Evolutionary conservation across 768 basidiomycete genomes (phyloP).

Genomic region (Leccinum uliginosum): DNA sequence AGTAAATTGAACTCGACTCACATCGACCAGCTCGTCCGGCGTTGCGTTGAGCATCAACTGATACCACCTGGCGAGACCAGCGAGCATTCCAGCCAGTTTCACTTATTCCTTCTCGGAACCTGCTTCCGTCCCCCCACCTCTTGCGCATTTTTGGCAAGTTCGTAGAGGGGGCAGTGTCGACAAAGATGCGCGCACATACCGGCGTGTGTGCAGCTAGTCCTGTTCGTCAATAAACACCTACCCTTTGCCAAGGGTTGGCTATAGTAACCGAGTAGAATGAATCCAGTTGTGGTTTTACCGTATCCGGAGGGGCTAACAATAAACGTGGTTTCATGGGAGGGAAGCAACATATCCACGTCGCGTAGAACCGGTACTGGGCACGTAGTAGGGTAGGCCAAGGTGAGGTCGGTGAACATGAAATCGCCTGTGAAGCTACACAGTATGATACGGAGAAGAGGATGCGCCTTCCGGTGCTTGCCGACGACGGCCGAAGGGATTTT

Average conservation of each 20-base stretch:
- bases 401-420: constrained; percentile 53
- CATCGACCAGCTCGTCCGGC: no score
- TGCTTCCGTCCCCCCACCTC: no score
- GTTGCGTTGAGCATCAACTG: no score
- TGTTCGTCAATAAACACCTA: constrained; percentile 77
- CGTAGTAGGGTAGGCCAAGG: constrained; percentile 73
- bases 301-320: constrained; percentile 77
- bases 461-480: constrained; percentile 12
- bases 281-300: constrained; percentile 70
- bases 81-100: no score
- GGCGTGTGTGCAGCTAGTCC: no score
- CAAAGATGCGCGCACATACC: no score
- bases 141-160: no score
- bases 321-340: constrained; percentile 70
- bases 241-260: constrained; percentile 46
- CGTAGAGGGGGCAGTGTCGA: no score
- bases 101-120: no score
- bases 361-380: constrained; percentile 58
- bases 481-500: constrained; percentile 28
- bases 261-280: constrained; percentile 72
- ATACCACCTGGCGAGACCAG: no score
- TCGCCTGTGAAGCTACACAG: constrained; percentile 69
- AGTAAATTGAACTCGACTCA: no score
- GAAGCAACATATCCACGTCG: constrained; percentile 62
- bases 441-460: constrained; percentile 55